These are phyloP conservation scores for Trifolium repens DNA, from an alignment of 306 rosid genomes.

Conservation along the genomic window DNA sequence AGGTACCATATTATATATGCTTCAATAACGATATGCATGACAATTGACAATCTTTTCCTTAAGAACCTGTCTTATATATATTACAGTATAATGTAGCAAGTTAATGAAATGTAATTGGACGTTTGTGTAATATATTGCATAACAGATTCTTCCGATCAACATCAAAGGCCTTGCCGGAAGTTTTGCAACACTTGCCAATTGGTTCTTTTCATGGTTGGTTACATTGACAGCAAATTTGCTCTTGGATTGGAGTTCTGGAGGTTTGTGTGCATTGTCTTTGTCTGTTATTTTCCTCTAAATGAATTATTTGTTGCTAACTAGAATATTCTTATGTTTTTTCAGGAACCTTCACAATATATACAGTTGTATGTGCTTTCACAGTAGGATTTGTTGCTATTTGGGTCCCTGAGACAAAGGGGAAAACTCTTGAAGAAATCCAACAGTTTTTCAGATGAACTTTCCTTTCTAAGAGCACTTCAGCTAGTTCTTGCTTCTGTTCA, in stretches of 20 bases:
- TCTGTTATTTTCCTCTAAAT: slow-evolving; percentile 2
- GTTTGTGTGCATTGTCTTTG: slow-evolving; percentile 49
- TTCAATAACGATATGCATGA: slow-evolving; percentile 3
- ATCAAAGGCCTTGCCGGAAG: slow-evolving; percentile 97
- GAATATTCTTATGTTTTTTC: slow-evolving; percentile 43
- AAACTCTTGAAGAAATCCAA: slow-evolving; percentile 92
- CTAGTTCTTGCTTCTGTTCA: background rate
- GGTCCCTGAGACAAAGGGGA: slow-evolving; percentile 98
- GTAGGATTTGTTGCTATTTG: slow-evolving; percentile 68
- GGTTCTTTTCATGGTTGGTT: slow-evolving; percentile 74
- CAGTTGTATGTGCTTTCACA: slow-evolving; percentile 64
- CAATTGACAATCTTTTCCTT: background rate
- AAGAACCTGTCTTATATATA: background rate
- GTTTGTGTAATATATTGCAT: slow-evolving; percentile 25
- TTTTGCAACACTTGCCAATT: slow-evolving; percentile 89
- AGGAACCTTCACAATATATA: slow-evolving; percentile 90
- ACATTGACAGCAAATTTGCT: slow-evolving; percentile 91
- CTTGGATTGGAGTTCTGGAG: slow-evolving; percentile 86
- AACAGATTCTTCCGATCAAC: slow-evolving; percentile 89
- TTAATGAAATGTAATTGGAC: background rate
- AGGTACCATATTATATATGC: slow-evolving; percentile 57
- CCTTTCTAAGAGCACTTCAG: slow-evolving; percentile 18
- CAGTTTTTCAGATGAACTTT: slow-evolving; percentile 76
- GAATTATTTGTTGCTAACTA: slow-evolving; percentile 34
- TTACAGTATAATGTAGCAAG: background rate